Evolutionary conservation across 495 filamentous ascomycete genomes (phyloP).

Genomic region (Penicillium simplicissimum): DNA sequence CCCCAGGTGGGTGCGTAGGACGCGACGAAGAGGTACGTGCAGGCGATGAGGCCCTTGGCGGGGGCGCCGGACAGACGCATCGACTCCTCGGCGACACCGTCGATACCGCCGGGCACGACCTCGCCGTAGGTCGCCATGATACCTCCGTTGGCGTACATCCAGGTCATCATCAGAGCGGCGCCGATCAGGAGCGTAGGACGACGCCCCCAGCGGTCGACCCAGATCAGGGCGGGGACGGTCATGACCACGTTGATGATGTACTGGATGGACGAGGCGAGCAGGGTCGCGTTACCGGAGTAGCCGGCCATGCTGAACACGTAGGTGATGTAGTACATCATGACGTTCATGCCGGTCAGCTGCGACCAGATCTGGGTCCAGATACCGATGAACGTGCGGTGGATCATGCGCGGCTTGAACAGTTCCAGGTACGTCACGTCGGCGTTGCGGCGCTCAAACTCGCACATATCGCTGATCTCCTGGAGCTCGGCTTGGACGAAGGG

Average conservation of each 20-base stretch:
- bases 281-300: conserved; percentile 33
- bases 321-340: conserved; percentile 62
- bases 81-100: conserved; percentile 34
- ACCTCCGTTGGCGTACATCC: conserved; percentile 67
- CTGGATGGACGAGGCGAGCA: conserved; percentile 69
- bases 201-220: conserved; percentile 62
- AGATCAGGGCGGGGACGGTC: conserved; percentile 56
- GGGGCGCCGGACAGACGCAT: conserved; percentile 38
- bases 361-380: conserved; percentile 81
- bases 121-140: conserved; percentile 57
- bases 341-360: conserved; percentile 82
- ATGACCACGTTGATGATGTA: conserved; percentile 62
- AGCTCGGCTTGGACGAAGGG: conserved; percentile 66
- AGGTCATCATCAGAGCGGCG: conserved; percentile 65
- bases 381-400: conserved; percentile 71
- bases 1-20: conserved; percentile 60
- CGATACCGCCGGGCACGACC: conserved; percentile 49
- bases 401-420: conserved; percentile 67
- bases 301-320: conserved; percentile 44
- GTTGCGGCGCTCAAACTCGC: conserved; percentile 64
- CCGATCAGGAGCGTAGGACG: conserved; percentile 64
- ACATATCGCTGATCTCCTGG: conserved; percentile 66
- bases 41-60: conserved; percentile 61
- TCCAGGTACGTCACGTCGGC: conserved; percentile 66
- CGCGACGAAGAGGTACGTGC: conserved; percentile 65